Conservation (phyloP, 768 basidiomycete genomes). For the Naganishia kalamii region DNA sequence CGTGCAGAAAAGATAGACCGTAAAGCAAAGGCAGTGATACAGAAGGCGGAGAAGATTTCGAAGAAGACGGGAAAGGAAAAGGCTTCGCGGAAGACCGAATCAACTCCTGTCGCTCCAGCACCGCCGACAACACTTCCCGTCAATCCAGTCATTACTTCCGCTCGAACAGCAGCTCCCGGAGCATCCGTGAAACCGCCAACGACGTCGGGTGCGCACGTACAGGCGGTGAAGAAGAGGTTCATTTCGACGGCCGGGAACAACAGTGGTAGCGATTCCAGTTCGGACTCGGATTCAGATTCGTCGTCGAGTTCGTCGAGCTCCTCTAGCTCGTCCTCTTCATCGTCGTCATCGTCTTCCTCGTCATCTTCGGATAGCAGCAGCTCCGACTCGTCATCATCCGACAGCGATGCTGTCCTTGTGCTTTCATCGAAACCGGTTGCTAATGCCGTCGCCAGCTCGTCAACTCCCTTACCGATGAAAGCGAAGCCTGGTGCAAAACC, state of each 20-base stretch:
- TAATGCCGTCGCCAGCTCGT: background rate
- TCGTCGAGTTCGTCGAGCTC: constrained; percentile 15
- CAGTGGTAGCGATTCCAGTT: constrained; percentile 2
- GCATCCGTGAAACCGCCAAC: background rate
- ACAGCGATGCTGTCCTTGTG: background rate
- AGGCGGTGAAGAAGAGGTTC: background rate
- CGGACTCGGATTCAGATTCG: background rate
- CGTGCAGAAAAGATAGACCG: background rate
- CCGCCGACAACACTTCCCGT: background rate
- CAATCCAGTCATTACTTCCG: background rate
- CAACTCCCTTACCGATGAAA: background rate
- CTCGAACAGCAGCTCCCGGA: background rate
- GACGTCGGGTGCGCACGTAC: background rate
- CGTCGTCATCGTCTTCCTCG: constrained; percentile 13
- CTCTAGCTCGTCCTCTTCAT: constrained; percentile 11
- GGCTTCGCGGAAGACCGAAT: background rate
- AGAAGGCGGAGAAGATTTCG: background rate
- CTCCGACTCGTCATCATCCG: background rate
- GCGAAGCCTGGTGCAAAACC: background rate
- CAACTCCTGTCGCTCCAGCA: background rate
- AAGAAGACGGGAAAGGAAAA: background rate
- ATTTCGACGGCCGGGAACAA: too few species aligned
- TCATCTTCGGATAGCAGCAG: background rate
- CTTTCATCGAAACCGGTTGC: background rate
- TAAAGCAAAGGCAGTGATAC: background rate